These are phyloP conservation scores for Podaxis carcinomalis DNA, from an alignment of 768 basidiomycete genomes.

Conservation along the genomic window DNA sequence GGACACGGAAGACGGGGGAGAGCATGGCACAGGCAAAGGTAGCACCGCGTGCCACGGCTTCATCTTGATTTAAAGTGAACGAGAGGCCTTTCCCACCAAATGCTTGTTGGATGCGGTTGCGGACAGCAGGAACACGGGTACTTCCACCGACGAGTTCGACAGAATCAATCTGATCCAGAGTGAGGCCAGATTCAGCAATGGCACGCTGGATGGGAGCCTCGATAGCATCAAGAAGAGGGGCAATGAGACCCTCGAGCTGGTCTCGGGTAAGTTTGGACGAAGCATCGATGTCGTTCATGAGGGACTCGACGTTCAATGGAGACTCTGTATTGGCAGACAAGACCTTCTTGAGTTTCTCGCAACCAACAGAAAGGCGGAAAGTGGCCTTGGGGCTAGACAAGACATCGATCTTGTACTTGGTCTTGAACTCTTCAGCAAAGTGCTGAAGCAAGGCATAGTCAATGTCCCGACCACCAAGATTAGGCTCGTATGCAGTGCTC, in stretches of 20 bases:
- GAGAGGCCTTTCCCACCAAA: slow-evolving; percentile 83
- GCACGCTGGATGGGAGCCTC: slow-evolving; percentile 72
- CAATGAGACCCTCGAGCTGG: slow-evolving; percentile 73
- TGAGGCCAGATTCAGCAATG: slow-evolving; percentile 74
- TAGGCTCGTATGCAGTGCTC: slow-evolving; percentile 84
- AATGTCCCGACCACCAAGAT: slow-evolving; percentile 95
- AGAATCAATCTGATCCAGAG: slow-evolving; percentile 81
- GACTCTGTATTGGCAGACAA: slow-evolving; percentile 91
- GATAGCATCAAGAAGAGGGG: slow-evolving; percentile 73
- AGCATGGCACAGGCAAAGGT: slow-evolving; percentile 97
- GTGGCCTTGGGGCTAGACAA: slow-evolving; percentile 84
- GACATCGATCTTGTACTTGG: slow-evolving; percentile 98
- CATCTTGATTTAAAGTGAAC: slow-evolving; percentile 96
- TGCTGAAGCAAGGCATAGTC: slow-evolving; percentile 87
- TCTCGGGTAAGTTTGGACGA: slow-evolving; percentile 83
- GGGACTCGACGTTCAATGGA: slow-evolving; percentile 88
- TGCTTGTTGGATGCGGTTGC: slow-evolving; percentile 76
- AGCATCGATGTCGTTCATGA: slow-evolving; percentile 95
- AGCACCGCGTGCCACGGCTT: slow-evolving; percentile 92
- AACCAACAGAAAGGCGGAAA: slow-evolving; percentile 85
- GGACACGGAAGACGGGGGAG: slow-evolving; percentile 96
- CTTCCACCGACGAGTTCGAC: slow-evolving; percentile 93
- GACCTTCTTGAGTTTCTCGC: slow-evolving; percentile 95
- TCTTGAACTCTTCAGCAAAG: slow-evolving; percentile 89
- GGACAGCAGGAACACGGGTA: slow-evolving; percentile 91